A percentile compares a stretch with the other conserved stretches of the same genome.
Conservation (phyloP, 768 basidiomycete genomes). For the Suillus clintonianus region DNA sequence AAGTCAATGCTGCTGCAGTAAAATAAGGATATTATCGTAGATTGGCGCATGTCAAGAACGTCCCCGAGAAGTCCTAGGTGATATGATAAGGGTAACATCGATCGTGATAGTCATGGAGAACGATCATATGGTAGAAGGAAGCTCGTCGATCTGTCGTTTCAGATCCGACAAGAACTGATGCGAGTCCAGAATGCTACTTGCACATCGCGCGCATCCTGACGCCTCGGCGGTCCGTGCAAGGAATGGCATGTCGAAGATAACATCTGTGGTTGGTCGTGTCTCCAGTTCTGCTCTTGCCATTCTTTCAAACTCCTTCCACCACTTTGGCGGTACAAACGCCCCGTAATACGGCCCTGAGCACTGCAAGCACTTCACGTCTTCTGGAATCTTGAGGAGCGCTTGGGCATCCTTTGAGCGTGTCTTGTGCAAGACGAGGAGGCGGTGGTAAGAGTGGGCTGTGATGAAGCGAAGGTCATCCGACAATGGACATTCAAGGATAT, state of each 20-base stretch:
- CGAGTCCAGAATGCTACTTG: constrained; percentile 65
- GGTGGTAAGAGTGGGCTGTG: constrained; percentile 68
- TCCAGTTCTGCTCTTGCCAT: constrained; percentile 59
- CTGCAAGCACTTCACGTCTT: constrained; percentile 63
- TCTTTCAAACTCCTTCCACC: constrained; percentile 68
- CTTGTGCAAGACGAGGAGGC: constrained; percentile 61
- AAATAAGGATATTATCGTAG: neutral
- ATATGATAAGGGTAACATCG: neutral
- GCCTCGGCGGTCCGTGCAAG: constrained; percentile 51
- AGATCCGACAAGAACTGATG: constrained; percentile 55
- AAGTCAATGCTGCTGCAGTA: neutral
- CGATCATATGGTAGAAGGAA: constrained; percentile 44
- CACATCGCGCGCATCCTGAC: constrained; percentile 62
- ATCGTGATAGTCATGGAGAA: neutral
- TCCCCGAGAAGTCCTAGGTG: neutral
- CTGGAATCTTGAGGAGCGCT: constrained; percentile 45
- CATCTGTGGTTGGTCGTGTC: constrained; percentile 54
- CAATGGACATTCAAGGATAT: constrained; percentile 57
- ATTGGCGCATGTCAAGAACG: neutral
- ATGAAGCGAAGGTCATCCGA: constrained; percentile 66
- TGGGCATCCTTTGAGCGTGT: constrained; percentile 51
- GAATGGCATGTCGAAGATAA: constrained; percentile 63
- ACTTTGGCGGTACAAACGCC: constrained; percentile 55
- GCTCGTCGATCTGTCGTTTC: constrained; percentile 58
- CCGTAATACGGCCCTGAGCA: constrained; percentile 57